A percentile compares a stretch with the other conserved stretches of the same genome.
phyloP scores from a whole-genome alignment of 2,329 filamentous ascomycete genomes.

The Aureobasidium subglaciale region DNA sequence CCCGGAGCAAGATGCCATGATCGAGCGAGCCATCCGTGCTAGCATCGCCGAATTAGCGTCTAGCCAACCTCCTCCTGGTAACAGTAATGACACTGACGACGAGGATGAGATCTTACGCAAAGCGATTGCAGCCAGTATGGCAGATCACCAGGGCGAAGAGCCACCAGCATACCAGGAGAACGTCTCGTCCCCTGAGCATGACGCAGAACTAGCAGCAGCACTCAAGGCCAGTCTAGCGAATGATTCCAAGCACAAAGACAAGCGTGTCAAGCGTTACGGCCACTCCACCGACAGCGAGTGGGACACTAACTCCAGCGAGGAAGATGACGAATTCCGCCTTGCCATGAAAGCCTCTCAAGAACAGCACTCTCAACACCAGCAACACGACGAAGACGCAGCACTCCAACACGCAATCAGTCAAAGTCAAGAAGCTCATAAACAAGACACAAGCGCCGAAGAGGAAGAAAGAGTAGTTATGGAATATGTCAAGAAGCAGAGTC shows the following conservation, averaged over 20 bases:
- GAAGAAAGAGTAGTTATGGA: slow-evolving; percentile 71
- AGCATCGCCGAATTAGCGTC: slow-evolving; percentile 54
- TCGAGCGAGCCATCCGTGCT: slow-evolving; percentile 68
- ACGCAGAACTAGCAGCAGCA: slow-evolving; percentile 30
- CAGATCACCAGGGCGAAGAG: slow-evolving; percentile 22
- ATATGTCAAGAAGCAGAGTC: slow-evolving; percentile 69
- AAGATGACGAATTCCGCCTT: slow-evolving; percentile 24
- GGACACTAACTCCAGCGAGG: background rate
- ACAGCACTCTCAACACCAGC: slow-evolving; percentile 23
- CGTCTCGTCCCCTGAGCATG: background rate
- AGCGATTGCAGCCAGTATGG: slow-evolving; percentile 45
- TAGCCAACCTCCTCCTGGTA: slow-evolving; percentile 11
- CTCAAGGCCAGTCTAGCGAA: slow-evolving; percentile 28
- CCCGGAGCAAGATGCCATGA: slow-evolving; percentile 58
- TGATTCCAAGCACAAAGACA: background rate
- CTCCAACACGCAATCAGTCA: slow-evolving; percentile 26
- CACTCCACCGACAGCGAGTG: background rate
- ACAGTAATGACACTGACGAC: slow-evolving; percentile 29
- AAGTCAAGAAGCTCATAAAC: slow-evolving; percentile 30
- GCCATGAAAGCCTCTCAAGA: slow-evolving; percentile 9
- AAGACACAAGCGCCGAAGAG: slow-evolving; percentile 31
- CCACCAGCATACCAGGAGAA: slow-evolving; percentile 9
- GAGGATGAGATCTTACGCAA: slow-evolving; percentile 33
- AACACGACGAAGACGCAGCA: slow-evolving; percentile 25
- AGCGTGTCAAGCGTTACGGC: background rate